Percentiles rank a stretch among this genome's conserved stretches.
These are phyloP conservation scores for Cystobasidium ongulense DNA, from an alignment of 768 basidiomycete genomes.

Conservation along the genomic window DNA sequence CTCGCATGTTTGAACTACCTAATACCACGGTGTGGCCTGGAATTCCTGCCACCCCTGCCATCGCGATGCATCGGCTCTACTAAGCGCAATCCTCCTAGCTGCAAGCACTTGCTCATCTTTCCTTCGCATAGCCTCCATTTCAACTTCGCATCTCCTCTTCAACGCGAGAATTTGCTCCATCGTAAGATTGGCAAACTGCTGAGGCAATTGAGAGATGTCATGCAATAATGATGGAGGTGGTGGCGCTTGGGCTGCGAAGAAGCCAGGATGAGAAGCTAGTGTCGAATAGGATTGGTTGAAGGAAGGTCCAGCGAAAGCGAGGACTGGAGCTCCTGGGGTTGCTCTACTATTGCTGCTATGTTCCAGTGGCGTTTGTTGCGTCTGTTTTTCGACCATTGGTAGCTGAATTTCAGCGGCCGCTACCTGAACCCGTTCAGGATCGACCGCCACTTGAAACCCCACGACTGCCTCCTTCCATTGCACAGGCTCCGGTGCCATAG, in stretches of 20 bases:
- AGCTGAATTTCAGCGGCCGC: neutral
- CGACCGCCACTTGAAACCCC: conserved; percentile 3
- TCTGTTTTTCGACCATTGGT: neutral
- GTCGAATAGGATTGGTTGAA: neutral
- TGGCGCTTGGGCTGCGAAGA: neutral
- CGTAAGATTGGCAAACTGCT: neutral
- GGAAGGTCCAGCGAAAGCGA: neutral
- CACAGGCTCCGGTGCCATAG: neutral
- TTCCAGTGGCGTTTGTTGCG: neutral
- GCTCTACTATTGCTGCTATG: neutral
- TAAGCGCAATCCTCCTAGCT: neutral
- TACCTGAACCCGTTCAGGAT: neutral
- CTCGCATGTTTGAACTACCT: neutral
- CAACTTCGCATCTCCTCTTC: conserved; percentile 3
- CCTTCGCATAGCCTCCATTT: neutral
- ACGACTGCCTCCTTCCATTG: neutral
- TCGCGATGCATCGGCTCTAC: conserved; percentile 14
- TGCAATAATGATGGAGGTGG: neutral
- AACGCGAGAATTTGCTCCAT: neutral
- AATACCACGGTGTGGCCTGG: conserved; percentile 21
- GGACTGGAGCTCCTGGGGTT: neutral
- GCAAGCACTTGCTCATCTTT: neutral
- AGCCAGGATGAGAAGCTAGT: neutral
- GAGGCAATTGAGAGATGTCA: neutral
- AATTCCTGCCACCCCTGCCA: conserved; percentile 24